Percentiles rank a stretch among this genome's conserved stretches.
Conservation (phyloP, 1,139 yeast species). For the Debaryomyces sp. region DNA sequence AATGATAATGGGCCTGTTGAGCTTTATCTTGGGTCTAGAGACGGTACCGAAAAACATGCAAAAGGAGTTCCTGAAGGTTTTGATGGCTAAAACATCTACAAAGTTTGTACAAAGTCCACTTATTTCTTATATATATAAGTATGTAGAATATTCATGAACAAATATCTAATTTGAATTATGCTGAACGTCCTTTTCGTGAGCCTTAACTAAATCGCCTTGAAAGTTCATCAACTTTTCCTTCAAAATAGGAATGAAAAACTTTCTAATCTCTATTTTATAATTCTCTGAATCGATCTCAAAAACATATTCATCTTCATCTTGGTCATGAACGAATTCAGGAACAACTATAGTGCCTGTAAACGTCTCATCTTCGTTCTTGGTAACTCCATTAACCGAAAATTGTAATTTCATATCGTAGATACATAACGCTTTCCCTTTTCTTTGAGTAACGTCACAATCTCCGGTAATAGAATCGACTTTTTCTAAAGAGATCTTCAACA, state of each 20-base stretch:
- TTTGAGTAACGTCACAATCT: slow-evolving; percentile 79
- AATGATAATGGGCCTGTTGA: slow-evolving; percentile 66
- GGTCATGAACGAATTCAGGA: slow-evolving; percentile 77
- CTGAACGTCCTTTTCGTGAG: slow-evolving; percentile 64
- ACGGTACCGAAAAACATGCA: slow-evolving; percentile 60
- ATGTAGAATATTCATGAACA: slow-evolving; percentile 2
- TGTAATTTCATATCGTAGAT: slow-evolving; percentile 65
- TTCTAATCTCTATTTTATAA: slow-evolving; percentile 40
- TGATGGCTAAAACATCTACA: slow-evolving; percentile 25
- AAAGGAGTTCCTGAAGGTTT: slow-evolving; percentile 91
- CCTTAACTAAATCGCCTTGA: slow-evolving; percentile 60
- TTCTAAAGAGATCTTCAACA: slow-evolving; percentile 36
- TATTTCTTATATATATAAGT: slow-evolving; percentile 4
- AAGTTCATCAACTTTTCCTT: slow-evolving; percentile 52
- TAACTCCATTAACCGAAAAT: slow-evolving; percentile 42
- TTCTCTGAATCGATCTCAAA: slow-evolving; percentile 51
- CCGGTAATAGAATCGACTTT: slow-evolving; percentile 56
- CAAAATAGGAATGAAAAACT: slow-evolving; percentile 54
- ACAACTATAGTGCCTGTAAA: slow-evolving; percentile 46
- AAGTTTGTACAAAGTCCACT: slow-evolving; percentile 1
- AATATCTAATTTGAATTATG: slow-evolving; percentile 31
- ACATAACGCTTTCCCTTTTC: slow-evolving; percentile 79
- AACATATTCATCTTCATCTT: slow-evolving; percentile 63
- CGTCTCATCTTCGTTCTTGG: slow-evolving; percentile 24
- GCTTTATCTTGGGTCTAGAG: slow-evolving; percentile 58